Conservation (phyloP, 2,329 filamentous ascomycete genomes). For the Aureobasidium sp. region DNA sequence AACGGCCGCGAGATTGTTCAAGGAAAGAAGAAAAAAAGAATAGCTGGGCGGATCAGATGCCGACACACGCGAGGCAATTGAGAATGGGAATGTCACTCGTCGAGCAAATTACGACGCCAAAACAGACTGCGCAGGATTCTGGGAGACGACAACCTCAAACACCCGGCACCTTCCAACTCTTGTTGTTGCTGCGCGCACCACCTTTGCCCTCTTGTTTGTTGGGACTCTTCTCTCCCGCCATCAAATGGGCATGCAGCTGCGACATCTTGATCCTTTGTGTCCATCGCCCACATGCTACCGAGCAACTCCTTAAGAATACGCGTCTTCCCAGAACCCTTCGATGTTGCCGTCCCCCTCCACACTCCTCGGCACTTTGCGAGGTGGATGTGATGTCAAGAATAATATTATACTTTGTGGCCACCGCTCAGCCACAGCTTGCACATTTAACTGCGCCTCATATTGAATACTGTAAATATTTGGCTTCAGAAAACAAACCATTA, state of each 20-base stretch:
- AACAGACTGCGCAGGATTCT: neutral
- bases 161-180: neutral
- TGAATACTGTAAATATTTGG: neutral
- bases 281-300: neutral
- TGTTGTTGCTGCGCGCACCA: neutral
- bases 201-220: neutral
- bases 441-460: neutral
- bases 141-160: neutral
- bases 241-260: neutral
- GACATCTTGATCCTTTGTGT: neutral
- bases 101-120: neutral
- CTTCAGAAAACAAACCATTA: neutral
- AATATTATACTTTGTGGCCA: conserved; percentile 9
- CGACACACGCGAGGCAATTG: neutral
- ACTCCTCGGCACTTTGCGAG: conserved; percentile 1
- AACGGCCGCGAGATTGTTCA: neutral
- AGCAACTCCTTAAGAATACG: neutral
- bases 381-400: conserved; percentile 1
- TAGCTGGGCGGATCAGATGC: neutral
- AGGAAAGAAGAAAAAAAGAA: neutral
- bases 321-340: neutral
- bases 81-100: neutral
- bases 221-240: neutral
- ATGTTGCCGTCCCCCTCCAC: neutral
- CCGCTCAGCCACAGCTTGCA: conserved; percentile 1